These are phyloP conservation scores for Pythium vanterpoolii DNA, from an alignment of 352 stramenopile species.

Conservation along the genomic window DNA sequence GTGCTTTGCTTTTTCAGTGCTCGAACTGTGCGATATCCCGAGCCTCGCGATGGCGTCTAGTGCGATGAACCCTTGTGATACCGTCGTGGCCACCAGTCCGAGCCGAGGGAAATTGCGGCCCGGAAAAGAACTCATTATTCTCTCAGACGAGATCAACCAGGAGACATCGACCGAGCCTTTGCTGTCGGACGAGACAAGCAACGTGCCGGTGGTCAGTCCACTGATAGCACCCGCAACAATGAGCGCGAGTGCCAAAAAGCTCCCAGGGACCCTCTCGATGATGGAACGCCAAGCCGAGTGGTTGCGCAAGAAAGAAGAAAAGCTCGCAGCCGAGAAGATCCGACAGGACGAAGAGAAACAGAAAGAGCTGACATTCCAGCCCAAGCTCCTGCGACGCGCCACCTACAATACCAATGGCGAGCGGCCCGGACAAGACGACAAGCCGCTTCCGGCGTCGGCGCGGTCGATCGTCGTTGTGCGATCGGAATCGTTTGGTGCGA, in stretches of 20 bases:
- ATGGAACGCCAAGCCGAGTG: conserved; percentile 79
- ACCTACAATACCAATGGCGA: conserved; percentile 47
- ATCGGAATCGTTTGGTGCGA: conserved; percentile 13
- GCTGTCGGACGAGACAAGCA: conserved; percentile 18
- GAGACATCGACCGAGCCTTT: conserved; percentile 17
- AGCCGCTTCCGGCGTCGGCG: conserved; percentile 12
- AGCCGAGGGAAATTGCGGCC: conserved; percentile 71
- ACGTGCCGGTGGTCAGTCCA: neutral
- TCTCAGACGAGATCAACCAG: conserved; percentile 42
- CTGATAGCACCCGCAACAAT: neutral
- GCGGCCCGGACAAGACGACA: conserved; percentile 23
- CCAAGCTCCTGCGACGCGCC: conserved; percentile 68
- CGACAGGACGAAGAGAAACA: conserved; percentile 68
- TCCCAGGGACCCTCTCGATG: conserved; percentile 67
- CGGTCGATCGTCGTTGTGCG: conserved; percentile 6
- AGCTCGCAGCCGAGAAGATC: conserved; percentile 57
- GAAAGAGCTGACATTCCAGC: conserved; percentile 81
- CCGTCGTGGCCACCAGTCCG: conserved; percentile 36
- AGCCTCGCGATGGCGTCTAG: conserved; percentile 18
- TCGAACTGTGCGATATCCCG: conserved; percentile 69
- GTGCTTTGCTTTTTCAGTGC: conserved; percentile 29
- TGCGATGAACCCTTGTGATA: conserved; percentile 10
- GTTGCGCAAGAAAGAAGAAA: conserved; percentile 76
- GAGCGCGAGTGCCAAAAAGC: conserved; percentile 34
- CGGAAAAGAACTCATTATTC: conserved; percentile 75